These are phyloP conservation scores for Rhizomucor pusillus DNA, from an alignment of 371 early-diverging fungal genomes.

Conservation along the genomic window DNA sequence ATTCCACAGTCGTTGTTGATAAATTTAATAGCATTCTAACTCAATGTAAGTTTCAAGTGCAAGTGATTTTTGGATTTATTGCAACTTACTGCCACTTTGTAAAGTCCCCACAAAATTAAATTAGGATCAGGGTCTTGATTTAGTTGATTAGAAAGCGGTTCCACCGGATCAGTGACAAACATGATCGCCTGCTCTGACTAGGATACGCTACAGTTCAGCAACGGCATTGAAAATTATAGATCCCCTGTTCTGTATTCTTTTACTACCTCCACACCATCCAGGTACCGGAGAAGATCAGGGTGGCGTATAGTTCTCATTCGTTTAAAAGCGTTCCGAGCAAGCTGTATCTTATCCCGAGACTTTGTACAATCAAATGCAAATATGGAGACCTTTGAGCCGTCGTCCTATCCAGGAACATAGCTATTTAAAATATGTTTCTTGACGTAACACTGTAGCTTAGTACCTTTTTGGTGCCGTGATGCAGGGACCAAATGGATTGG, in stretches of 20 bases:
- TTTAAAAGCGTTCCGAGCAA: constrained; percentile 89
- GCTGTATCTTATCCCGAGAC: constrained; percentile 61
- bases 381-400: constrained; percentile 76
- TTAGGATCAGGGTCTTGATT: constrained; percentile 57
- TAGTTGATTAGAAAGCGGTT: constrained; percentile 67
- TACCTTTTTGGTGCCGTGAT: constrained; percentile 82
- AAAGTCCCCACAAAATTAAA: constrained; percentile 83
- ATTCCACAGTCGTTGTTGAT: constrained; percentile 81
- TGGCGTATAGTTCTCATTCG: constrained; percentile 87
- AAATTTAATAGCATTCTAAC: constrained; percentile 85
- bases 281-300: constrained; percentile 81
- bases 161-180: constrained; percentile 88
- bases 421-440: not conserved
- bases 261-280: constrained; percentile 84
- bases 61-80: no score
- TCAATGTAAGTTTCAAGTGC: no score
- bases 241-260: not conserved
- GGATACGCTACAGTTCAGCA: not conserved
- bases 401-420: constrained; percentile 48
- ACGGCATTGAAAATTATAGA: not conserved
- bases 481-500: constrained; percentile 74
- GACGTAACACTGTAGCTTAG: not conserved
- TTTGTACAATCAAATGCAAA: constrained; percentile 81
- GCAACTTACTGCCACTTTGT: constrained; percentile 78
- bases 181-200: constrained; percentile 84